Evolutionary conservation across 257 asterid species (phyloP).

Genomic region (Solanum pinnatisectum): DNA sequence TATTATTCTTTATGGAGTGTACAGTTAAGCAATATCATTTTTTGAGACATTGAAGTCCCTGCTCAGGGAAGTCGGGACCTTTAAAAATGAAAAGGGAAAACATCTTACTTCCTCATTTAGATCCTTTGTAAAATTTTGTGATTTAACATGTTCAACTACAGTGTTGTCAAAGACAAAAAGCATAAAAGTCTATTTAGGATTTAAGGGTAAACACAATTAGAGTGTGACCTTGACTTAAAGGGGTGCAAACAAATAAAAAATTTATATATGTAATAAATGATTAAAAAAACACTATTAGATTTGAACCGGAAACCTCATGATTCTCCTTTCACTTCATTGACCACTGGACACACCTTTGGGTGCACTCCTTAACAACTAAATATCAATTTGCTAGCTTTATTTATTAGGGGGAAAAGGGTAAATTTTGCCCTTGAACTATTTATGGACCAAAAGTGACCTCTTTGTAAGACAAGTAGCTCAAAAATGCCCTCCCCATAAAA

Average conservation of each 20-base stretch:
- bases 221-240: not conserved
- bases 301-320: not conserved
- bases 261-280: not conserved
- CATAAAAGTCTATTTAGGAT: not conserved
- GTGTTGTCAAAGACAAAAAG: not conserved
- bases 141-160: not conserved
- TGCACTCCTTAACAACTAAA: not conserved
- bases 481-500: not conserved
- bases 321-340: not conserved
- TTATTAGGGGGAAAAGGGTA: not conserved
- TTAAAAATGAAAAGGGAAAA: not conserved
- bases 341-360: not conserved
- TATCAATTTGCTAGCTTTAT: not conserved
- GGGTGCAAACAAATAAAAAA: not conserved
- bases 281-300: not conserved
- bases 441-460: not conserved
- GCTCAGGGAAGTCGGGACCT: not conserved
- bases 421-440: not conserved
- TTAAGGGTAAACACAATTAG: not conserved
- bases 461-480: not conserved
- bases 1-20: not conserved
- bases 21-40: not conserved
- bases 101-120: not conserved
- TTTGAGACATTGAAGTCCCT: not conserved
- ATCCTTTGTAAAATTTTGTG: not conserved